Evolutionary conservation across 192 early-diverging fungal species (phyloP), one percentile per base, ranked within the genome.

Genomic region (Ambispora gerdemannii): DNA sequence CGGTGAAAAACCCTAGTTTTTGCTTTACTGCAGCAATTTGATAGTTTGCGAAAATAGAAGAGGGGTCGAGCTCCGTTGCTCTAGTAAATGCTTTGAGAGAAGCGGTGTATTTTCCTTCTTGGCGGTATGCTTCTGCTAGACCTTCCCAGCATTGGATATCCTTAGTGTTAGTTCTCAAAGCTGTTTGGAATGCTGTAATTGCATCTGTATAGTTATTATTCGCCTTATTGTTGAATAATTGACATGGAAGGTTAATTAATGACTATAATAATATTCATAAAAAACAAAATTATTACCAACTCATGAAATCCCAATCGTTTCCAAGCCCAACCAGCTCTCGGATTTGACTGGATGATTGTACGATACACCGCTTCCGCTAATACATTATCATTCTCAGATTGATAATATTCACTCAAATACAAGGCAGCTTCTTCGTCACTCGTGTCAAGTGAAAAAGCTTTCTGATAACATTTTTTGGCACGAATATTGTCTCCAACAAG

Each of bases 381-480:
- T 25, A 77, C 74, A 1, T 67, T 7, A 28, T 85, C 71, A 2
- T 78, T 78, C 6, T 81, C 80, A 0, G 67, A 74, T 47, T 89
- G 51, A 34, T 88, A 89, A 27, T 92, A 84, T 35, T 86, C 80
- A 34, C 82, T 84, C 30, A 98, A 77, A 28, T 75, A 73, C 13
- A 82, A 67, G 1, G 84, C 92, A 3, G 93, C 90, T 13, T 88
- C 84, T 28, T 81, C 77, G 76, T 94, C 87, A 31, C 76, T 70
- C 2, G 82, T 76, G 70, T 94, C 88, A 55, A 93, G 75, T 0
- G 82, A 72, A n/a, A 92, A 81, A 1, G 93, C 92, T 70, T 92
- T 90, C 61, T 84, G 77, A 74, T 90, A 93, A 75, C 94, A 98
- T 67, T 90, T 90, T 36, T 81, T 77, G 6, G 95, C 93, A 6